Conservation (phyloP, 495 filamentous ascomycete species). For the Terfezia boudieri region DNA sequence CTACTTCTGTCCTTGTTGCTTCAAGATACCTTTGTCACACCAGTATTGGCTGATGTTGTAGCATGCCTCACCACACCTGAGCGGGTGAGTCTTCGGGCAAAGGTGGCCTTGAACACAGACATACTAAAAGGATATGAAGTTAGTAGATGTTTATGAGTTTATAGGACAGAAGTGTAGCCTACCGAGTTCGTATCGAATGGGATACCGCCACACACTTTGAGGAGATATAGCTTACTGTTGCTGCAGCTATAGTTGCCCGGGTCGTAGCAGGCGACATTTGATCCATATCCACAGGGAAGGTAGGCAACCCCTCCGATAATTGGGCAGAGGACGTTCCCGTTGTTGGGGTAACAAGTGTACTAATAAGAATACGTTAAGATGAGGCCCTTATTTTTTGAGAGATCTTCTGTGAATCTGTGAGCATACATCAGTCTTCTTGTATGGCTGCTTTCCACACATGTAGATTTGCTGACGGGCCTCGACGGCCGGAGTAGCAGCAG, state of each 20-base stretch:
- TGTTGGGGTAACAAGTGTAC: constrained; percentile 15
- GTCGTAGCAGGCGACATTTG: constrained; percentile 7
- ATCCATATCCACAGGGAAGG: constrained; percentile 5
- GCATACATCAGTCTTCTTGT: constrained; percentile 2
- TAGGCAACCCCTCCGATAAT: constrained; percentile 8
- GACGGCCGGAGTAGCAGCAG: background rate
- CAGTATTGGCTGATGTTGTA: constrained; percentile 11
- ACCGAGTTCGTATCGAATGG: constrained; percentile 14
- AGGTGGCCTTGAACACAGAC: constrained; percentile 12
- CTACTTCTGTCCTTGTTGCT: constrained; percentile 1
- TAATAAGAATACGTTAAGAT: constrained; percentile 1
- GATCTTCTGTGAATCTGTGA: background rate
- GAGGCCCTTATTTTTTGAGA: background rate
- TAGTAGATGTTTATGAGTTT: background rate
- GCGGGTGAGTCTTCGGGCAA: constrained; percentile 8
- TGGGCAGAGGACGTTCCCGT: constrained; percentile 10
- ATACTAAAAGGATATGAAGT: constrained; percentile 5
- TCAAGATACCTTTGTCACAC: constrained; percentile 8
- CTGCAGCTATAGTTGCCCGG: constrained; percentile 10
- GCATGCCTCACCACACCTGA: constrained; percentile 11
- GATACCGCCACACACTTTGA: constrained; percentile 8
- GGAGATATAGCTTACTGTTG: constrained; percentile 8
- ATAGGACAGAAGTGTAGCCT: background rate
- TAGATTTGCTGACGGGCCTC: background rate
- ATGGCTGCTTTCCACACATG: constrained; percentile 8